Percentiles rank a stretch among this genome's conserved stretches.
Conservation (phyloP, 805 yeast genomes). For the Candida broadrunensis region DNA sequence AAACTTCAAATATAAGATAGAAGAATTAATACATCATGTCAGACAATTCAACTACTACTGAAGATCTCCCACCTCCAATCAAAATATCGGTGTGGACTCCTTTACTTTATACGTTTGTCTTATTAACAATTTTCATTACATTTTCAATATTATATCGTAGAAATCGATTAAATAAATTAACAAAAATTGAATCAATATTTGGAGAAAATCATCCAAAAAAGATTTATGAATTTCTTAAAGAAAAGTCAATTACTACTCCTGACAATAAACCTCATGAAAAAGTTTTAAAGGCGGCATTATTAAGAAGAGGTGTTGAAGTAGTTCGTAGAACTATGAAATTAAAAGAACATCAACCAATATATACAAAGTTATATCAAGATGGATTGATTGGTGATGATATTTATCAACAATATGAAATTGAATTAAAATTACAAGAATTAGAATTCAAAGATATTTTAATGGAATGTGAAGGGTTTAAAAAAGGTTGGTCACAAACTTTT, state of each 20-base stretch:
- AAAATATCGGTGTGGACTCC: slow-evolving; percentile 57
- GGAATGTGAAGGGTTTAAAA: slow-evolving; percentile 71
- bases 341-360: slow-evolving; percentile 71
- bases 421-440: slow-evolving; percentile 72
- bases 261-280: slow-evolving; percentile 67
- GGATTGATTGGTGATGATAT: slow-evolving; percentile 92
- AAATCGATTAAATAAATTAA: slow-evolving; percentile 50
- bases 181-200: slow-evolving; percentile 70
- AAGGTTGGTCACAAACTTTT: slow-evolving; percentile 77
- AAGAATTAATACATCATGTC: neutral
- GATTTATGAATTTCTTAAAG: slow-evolving; percentile 58
- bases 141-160: slow-evolving; percentile 70
- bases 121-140: slow-evolving; percentile 61
- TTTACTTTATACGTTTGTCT: slow-evolving; percentile 65
- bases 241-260: slow-evolving; percentile 29
- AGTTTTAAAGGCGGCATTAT: slow-evolving; percentile 60
- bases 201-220: slow-evolving; percentile 63
- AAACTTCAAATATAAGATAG: neutral
- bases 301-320: slow-evolving; percentile 76
- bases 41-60: neutral
- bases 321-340: slow-evolving; percentile 78
- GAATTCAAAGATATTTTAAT: slow-evolving; percentile 74
- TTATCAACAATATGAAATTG: slow-evolving; percentile 74
- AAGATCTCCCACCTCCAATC: slow-evolving; percentile 9
- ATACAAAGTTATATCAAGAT: slow-evolving; percentile 71